Percentiles rank a stretch among this genome's conserved stretches.
phyloP scores from a whole-genome alignment of 257 asterid species.

The Plectranthus barbatus region DNA sequence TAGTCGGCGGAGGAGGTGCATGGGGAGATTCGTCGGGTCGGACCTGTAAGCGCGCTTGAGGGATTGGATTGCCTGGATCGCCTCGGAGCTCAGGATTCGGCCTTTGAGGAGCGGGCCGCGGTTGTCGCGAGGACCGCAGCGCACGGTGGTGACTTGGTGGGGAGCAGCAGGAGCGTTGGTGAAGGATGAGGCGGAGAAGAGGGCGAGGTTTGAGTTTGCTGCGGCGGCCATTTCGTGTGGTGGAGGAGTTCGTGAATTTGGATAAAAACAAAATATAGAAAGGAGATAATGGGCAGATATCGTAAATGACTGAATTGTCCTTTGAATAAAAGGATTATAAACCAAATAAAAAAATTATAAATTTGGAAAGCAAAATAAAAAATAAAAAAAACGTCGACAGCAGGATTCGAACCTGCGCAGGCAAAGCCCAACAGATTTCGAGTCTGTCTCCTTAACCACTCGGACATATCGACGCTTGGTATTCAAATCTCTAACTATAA shows the following conservation, averaged over 20 bases:
- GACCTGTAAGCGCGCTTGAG: slow-evolving; percentile 67
- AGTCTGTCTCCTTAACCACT: no score
- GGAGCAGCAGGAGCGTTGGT: background rate
- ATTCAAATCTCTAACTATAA: no score
- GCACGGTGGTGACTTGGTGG: slow-evolving; percentile 30
- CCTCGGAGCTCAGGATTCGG: slow-evolving; percentile 74
- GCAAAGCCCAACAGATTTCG: no score
- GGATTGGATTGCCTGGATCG: slow-evolving; percentile 85
- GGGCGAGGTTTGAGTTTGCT: slow-evolving; percentile 22
- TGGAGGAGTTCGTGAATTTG: background rate
- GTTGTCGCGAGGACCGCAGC: slow-evolving; percentile 67
- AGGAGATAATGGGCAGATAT: slow-evolving; percentile 3
- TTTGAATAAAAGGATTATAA: no score
- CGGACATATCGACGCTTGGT: no score
- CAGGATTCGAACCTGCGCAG: no score
- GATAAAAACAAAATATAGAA: background rate
- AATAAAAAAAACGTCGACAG: no score
- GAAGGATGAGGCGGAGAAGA: slow-evolving; percentile 23
- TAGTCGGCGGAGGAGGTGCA: slow-evolving; percentile 61
- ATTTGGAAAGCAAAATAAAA: no score
- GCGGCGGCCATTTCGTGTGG: slow-evolving; percentile 37
- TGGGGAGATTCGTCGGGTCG: slow-evolving; percentile 42
- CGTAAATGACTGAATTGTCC: background rate
- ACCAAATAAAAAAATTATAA: no score
- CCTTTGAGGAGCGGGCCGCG: slow-evolving; percentile 80